Base-by-base conservation (phyloP, 345 rosid species). In the Durio zibethinus region DNA sequence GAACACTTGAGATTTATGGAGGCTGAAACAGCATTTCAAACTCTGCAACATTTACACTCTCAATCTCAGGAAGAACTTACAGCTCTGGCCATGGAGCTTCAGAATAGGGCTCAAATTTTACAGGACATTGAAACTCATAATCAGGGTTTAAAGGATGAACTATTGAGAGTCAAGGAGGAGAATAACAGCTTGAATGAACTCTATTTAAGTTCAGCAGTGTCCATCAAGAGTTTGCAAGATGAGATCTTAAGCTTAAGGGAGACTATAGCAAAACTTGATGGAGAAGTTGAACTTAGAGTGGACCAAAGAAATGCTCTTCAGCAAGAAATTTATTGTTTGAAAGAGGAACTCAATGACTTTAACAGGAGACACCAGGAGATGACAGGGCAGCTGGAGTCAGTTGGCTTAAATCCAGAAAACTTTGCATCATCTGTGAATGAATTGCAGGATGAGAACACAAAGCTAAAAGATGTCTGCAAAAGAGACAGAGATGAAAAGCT, bases 1-100 rank as follows among this genome's bases (percentile, higher is more conserved):
- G 99, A 96, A 82, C 91, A 89, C 74, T 83, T 87, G 80, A 88
- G 97, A 35, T 96, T 93, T 52, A 25, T 91, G 82, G 98, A 96
- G 87, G 99, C 99, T 66, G 99, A 96, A 81, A 96, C 99, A 10
- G 98, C 99, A 71, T 96, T 96, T 84, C 99, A 96, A 82, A 92
- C 99, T 60, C 80, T 96, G 84, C 99, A 92, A 80, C 92, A 93
- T 80, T 81, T 96, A 83, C 97, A 93, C 82, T 90, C 99, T 83
- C 97, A 92, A 74, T 93, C 99, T 80, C 98, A 91, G 87, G 98
- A 93, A 80, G 99, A 96, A 80, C 86, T 96, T 74, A 93, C 85
- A 83, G 84, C 93, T 81, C 84, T 92, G 79, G 91, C 86, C 25
- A 77, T 75, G 20, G 97, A 90, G 77, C 87, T 96, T 67, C 90